These are phyloP conservation scores for Massariosphaeria phaeospora DNA, from an alignment of 495 filamentous ascomycete genomes.

Conservation along the genomic window DNA sequence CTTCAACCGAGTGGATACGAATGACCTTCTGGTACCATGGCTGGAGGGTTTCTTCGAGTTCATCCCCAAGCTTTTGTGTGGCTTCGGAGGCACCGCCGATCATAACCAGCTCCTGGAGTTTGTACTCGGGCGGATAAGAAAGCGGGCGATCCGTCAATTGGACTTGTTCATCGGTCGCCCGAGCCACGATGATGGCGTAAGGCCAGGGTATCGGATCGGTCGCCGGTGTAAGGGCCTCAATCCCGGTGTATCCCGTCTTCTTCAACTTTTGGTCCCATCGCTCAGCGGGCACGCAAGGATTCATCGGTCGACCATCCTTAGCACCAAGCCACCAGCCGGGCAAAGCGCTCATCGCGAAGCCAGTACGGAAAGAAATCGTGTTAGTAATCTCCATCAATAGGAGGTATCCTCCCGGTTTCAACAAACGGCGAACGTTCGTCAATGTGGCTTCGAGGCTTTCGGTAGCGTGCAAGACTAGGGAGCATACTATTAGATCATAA, in stretches of 20 bases:
- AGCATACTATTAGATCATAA: constrained; percentile 19
- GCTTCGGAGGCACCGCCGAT: background rate
- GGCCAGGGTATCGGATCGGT: background rate
- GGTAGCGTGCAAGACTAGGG: constrained; percentile 18
- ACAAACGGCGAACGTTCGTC: background rate
- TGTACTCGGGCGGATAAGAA: background rate
- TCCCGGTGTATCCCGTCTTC: constrained; percentile 9
- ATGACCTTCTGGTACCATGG: constrained; percentile 6
- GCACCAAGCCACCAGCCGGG: constrained; percentile 17
- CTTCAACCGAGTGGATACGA: background rate
- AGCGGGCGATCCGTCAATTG: constrained; percentile 2
- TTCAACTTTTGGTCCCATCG: constrained; percentile 2
- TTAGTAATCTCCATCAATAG: constrained; percentile 6
- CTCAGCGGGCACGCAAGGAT: background rate
- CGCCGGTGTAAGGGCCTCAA: constrained; percentile 7
- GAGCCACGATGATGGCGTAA: background rate
- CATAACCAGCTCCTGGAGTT: background rate
- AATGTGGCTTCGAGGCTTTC: background rate
- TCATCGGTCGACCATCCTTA: constrained; percentile 1
- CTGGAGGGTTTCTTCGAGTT: constrained; percentile 47
- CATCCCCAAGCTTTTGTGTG: constrained; percentile 45
- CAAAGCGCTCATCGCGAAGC: background rate
- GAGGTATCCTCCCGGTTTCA: constrained; percentile 21
- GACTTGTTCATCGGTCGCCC: constrained; percentile 9
- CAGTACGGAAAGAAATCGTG: background rate